These are phyloP conservation scores for Mycena polygramma DNA, from an alignment of 768 basidiomycete species.

Conservation along the genomic window DNA sequence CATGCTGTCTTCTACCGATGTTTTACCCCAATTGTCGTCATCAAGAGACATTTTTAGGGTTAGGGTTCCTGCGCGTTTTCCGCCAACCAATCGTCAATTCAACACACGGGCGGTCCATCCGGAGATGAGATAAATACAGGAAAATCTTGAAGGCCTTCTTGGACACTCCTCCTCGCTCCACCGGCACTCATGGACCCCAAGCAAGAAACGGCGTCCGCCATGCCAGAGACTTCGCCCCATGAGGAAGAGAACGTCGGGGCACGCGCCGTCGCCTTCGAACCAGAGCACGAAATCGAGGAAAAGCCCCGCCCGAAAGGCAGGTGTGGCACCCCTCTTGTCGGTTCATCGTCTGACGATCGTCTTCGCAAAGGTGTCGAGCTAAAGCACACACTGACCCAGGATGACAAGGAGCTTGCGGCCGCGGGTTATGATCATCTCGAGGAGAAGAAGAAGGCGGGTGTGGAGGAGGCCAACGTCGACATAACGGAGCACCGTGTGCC, in stretches of 20 bases:
- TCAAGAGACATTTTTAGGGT: not conserved
- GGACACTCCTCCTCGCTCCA: not conserved
- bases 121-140: slow-evolving; percentile 1
- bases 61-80: slow-evolving; percentile 3
- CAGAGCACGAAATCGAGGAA: slow-evolving; percentile 55
- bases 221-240: slow-evolving; percentile 30
- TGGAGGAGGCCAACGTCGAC: slow-evolving; percentile 61
- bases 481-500: slow-evolving; percentile 68
- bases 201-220: slow-evolving; percentile 13
- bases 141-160: not conserved
- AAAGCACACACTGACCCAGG: slow-evolving; percentile 74
- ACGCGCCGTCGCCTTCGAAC: slow-evolving; percentile 67
- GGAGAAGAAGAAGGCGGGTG: slow-evolving; percentile 54
- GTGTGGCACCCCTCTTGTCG: not conserved
- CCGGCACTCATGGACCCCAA: slow-evolving; percentile 22
- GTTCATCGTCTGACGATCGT: not conserved
- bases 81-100: slow-evolving; percentile 2
- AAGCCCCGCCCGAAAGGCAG: slow-evolving; percentile 66
- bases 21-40: no score
- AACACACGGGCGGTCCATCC: not conserved
- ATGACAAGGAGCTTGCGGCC: slow-evolving; percentile 74
- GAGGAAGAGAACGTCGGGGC: slow-evolving; percentile 51
- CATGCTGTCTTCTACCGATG: no score
- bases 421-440: slow-evolving; percentile 78
- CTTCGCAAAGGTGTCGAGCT: slow-evolving; percentile 53